These are phyloP conservation scores for Apophysomyces trapeziformis DNA, from an alignment of 371 early-diverging fungal species.

Conservation along the genomic window DNA sequence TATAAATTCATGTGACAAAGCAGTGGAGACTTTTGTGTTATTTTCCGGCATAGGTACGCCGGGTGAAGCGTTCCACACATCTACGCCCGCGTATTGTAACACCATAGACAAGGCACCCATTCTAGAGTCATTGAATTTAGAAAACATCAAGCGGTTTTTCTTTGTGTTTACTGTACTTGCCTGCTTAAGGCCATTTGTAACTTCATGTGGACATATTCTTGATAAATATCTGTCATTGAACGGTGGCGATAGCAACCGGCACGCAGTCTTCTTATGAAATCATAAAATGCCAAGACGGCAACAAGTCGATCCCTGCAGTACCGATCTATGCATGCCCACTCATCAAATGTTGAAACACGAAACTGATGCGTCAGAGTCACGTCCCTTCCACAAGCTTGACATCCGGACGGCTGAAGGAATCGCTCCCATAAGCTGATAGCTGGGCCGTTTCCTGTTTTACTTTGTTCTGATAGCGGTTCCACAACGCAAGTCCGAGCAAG, in stretches of 20 bases:
- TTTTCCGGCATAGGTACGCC: not conserved
- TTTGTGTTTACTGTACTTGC: slow-evolving; percentile 29
- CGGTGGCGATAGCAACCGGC: slow-evolving; percentile 75
- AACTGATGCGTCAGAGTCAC: slow-evolving; percentile 70
- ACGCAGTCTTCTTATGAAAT: slow-evolving; percentile 80
- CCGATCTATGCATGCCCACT: slow-evolving; percentile 80
- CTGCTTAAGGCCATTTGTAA: slow-evolving; percentile 76
- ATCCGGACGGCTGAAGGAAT: slow-evolving; percentile 36
- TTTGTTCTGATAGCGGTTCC: slow-evolving; percentile 32
- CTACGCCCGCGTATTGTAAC: not conserved
- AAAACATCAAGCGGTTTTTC: not conserved
- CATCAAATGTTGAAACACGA: slow-evolving; percentile 67
- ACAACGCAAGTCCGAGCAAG: slow-evolving; percentile 55
- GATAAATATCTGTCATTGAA: slow-evolving; percentile 64
- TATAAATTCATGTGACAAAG: not conserved
- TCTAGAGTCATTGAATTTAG: slow-evolving; percentile 22
- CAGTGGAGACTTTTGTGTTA: not conserved
- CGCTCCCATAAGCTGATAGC: not conserved
- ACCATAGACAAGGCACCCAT: not conserved
- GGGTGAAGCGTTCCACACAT: not conserved
- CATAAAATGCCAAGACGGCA: slow-evolving; percentile 85
- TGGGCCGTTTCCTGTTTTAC: not conserved
- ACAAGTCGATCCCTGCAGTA: slow-evolving; percentile 82
- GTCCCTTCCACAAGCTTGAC: slow-evolving; percentile 39
- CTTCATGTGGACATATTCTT: slow-evolving; percentile 73